Evolutionary conservation across 306 rosid genomes (phyloP).

Genomic region (Leucaena leucocephala): DNA sequence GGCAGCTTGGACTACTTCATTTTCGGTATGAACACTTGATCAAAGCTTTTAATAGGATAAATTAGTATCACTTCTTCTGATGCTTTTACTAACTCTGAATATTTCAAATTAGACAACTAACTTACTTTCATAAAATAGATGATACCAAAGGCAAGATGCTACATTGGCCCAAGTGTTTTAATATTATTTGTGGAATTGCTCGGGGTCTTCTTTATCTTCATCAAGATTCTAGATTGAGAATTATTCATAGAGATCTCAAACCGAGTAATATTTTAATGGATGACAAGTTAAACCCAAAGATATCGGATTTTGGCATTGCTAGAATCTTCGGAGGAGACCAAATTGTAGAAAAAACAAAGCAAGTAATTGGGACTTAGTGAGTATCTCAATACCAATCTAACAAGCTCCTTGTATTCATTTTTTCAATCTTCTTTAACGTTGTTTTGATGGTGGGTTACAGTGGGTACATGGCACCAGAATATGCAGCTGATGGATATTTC

Average conservation of each 20-base stretch:
- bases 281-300: constrained; percentile 46
- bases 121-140: constrained; percentile 35
- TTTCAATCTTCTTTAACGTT: background rate
- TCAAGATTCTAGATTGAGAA: no score
- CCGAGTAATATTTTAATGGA: constrained; percentile 56
- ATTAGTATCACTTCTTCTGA: background rate
- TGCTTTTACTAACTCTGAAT: background rate
- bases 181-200: constrained; percentile 17
- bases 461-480: constrained; percentile 72
- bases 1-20: constrained; percentile 40
- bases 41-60: background rate
- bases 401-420: background rate
- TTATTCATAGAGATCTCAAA: constrained; percentile 41
- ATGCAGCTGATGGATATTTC: constrained; percentile 47
- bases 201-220: no score
- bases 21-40: constrained; percentile 34
- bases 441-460: background rate
- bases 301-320: constrained; percentile 60
- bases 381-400: constrained; percentile 1
- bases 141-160: constrained; percentile 23
- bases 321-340: constrained; percentile 51
- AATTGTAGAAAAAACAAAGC: constrained; percentile 47
- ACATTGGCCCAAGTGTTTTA: constrained; percentile 51
- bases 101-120: background rate
- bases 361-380: constrained; percentile 59